Percentiles rank a stretch among this genome's conserved stretches.
Conservation (phyloP, 805 yeast genomes). For the Tetrapisispora fleetii region DNA sequence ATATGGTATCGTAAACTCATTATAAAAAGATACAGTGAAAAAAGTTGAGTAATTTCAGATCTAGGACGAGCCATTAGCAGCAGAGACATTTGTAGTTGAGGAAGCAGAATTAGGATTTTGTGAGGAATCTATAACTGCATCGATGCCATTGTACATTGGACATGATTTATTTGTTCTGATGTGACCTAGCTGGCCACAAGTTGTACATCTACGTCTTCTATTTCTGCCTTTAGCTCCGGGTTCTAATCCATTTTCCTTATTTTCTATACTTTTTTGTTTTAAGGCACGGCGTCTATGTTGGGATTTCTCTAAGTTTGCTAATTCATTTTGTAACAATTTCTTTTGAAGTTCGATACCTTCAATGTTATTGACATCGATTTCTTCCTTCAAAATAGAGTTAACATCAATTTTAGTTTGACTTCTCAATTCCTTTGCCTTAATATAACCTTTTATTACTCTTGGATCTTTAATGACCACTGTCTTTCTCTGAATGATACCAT, state of each 20-base stretch:
- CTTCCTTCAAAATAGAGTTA: conserved; percentile 26
- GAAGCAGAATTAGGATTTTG: not conserved
- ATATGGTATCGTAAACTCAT: no score
- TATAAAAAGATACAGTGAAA: no score
- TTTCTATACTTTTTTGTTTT: conserved; percentile 30
- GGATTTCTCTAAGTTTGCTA: conserved; percentile 73
- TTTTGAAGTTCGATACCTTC: conserved; percentile 72
- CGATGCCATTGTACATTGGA: conserved; percentile 62
- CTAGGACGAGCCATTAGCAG: not conserved
- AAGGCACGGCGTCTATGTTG: conserved; percentile 56
- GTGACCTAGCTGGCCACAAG: conserved; percentile 94
- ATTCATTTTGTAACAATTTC: conserved; percentile 68
- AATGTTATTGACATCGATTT: conserved; percentile 45
- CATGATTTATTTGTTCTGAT: conserved; percentile 83
- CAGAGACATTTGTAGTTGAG: not conserved
- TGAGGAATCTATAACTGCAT: conserved; percentile 8
- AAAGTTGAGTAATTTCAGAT: no score
- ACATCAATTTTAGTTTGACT: conserved; percentile 64
- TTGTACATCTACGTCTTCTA: conserved; percentile 73
- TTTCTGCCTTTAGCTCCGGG: conserved; percentile 28
- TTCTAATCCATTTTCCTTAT: conserved; percentile 14
- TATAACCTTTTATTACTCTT: conserved; percentile 74
- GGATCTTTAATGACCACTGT: conserved; percentile 77
- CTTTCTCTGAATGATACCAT: conserved; percentile 76
- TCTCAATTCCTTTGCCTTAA: conserved; percentile 52